phyloP scores from a whole-genome alignment of 352 stramenopile genomes.

The Phytophthora uliginosa region DNA sequence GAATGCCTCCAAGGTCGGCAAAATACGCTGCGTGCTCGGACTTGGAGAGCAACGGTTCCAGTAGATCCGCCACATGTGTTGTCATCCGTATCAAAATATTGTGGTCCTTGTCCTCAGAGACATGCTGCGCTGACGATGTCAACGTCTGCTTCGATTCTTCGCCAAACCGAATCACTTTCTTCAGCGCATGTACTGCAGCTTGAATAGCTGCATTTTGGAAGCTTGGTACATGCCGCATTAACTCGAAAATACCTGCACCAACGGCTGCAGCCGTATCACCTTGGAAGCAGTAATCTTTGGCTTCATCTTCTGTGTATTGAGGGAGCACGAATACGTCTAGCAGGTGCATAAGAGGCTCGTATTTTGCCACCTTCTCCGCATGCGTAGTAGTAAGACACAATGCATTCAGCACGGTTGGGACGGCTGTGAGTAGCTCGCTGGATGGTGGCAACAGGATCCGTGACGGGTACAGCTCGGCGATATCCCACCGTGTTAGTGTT shows the following conservation, averaged over 20 bases:
- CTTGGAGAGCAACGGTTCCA: constrained; percentile 96
- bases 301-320: constrained; percentile 89
- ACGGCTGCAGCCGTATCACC: constrained; percentile 95
- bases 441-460: constrained; percentile 79
- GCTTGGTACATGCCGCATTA: constrained; percentile 96
- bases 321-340: constrained; percentile 93
- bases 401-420: constrained; percentile 95
- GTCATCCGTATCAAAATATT: constrained; percentile 69
- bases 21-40: constrained; percentile 95
- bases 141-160: constrained; percentile 53
- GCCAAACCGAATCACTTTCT: constrained; percentile 90
- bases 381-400: constrained; percentile 95
- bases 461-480: constrained; percentile 60
- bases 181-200: constrained; percentile 91
- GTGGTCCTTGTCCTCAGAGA: constrained; percentile 37
- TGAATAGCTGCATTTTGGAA: constrained; percentile 90
- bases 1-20: constrained; percentile 91
- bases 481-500: constrained; percentile 90
- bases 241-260: constrained; percentile 95
- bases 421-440: constrained; percentile 95
- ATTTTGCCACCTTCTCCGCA: constrained; percentile 91
- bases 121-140: constrained; percentile 8
- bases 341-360: constrained; percentile 93
- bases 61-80: constrained; percentile 91
- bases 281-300: constrained; percentile 88